These are phyloP conservation scores for Wickerhamiella dianesei DNA, from an alignment of 805 yeast genomes.

Conservation along the genomic window DNA sequence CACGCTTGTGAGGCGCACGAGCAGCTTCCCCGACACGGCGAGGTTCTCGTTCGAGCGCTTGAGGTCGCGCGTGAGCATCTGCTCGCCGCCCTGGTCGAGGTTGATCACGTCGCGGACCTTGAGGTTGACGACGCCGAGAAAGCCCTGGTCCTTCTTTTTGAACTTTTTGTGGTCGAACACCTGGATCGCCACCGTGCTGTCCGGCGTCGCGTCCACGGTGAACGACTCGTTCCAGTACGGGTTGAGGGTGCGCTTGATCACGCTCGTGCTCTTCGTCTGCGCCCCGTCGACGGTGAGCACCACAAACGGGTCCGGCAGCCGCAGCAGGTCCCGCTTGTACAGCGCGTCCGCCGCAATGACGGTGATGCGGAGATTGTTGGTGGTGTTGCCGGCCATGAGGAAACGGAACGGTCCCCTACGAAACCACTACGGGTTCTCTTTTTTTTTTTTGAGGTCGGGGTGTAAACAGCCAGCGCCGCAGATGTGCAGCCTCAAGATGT, in stretches of 20 bases:
- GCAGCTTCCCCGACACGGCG: constrained; percentile 81
- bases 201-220: constrained; percentile 38
- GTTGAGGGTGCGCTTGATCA: constrained; percentile 83
- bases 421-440: no score
- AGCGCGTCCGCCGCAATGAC: constrained; percentile 92
- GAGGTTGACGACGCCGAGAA: constrained; percentile 87
- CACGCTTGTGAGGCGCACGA: constrained; percentile 8
- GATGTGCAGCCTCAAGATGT: no score
- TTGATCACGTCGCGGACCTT: constrained; percentile 82
- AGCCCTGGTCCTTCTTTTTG: constrained; percentile 97
- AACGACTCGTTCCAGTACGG: constrained; percentile 98
- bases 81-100: constrained; percentile 32
- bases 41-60: constrained; percentile 84
- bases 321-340: constrained; percentile 86
- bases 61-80: constrained; percentile 84
- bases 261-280: constrained; percentile 88
- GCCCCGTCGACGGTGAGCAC: constrained; percentile 95
- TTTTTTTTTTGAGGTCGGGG: no score
- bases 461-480: no score
- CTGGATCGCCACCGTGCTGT: constrained; percentile 74
- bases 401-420: no score
- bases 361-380: constrained; percentile 16
- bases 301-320: constrained; percentile 97
- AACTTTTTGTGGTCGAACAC: constrained; percentile 95
- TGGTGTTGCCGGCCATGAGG: neutral